Conservation (phyloP, 1,139 yeast species). For the Pichia kudriavzevii region DNA sequence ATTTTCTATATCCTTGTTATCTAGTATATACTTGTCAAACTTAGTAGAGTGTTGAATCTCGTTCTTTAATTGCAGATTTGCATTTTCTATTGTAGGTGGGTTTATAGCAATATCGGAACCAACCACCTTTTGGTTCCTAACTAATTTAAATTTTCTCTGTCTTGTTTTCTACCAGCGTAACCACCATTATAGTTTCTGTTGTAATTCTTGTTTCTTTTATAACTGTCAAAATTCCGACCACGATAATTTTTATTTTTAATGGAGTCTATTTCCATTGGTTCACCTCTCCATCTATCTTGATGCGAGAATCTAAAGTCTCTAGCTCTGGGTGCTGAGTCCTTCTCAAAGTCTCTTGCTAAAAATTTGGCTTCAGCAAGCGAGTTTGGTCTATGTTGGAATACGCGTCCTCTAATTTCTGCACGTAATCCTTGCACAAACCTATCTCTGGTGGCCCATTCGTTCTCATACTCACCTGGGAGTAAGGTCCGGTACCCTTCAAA, state of each 20-base stretch:
- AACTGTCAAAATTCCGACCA: not conserved
- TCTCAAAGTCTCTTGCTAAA: not conserved
- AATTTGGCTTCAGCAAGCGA: not conserved
- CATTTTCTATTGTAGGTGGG: not conserved
- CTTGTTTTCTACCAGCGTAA: not conserved
- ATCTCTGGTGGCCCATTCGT: not conserved
- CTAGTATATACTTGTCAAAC: not conserved
- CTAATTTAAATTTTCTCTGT: no score
- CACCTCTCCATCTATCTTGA: not conserved
- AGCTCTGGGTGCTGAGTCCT: not conserved
- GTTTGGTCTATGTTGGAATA: not conserved
- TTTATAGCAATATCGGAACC: not conserved
- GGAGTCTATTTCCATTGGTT: not conserved
- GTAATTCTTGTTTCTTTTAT: no score
- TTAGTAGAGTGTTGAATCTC: not conserved
- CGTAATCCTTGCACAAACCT: not conserved
- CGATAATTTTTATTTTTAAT: not conserved
- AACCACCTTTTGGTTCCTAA: not conserved
- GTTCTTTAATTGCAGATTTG: not conserved
- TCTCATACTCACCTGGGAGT: not conserved
- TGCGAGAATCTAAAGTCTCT: not conserved
- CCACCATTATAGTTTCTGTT: not conserved
- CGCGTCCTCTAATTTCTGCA: not conserved
- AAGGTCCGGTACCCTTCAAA: not conserved
- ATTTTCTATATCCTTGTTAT: not conserved